phyloP scores from a whole-genome alignment of 371 early-diverging fungal genomes.

The Circinella minor region DNA sequence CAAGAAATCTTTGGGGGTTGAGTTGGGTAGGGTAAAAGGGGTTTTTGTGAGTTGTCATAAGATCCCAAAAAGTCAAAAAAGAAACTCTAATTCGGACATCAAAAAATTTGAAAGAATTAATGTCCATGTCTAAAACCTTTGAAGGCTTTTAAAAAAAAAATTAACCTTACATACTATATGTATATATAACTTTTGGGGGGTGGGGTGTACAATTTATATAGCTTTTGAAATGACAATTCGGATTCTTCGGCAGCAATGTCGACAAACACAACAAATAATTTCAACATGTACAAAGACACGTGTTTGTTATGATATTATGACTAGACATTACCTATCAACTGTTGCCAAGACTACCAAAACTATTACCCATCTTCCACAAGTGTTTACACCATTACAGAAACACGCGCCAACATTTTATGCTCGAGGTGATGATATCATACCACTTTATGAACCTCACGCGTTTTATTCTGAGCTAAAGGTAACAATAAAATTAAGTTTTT shows the following conservation, averaged over 20 bases:
- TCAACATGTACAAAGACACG: constrained; percentile 1
- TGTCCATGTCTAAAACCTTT: too few relatives aligned
- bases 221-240: not conserved
- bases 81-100: too few relatives aligned
- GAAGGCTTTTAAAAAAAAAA: too few relatives aligned
- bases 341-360: not conserved
- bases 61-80: too few relatives aligned
- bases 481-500: not conserved
- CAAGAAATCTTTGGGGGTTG: too few relatives aligned
- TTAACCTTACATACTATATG: too few relatives aligned
- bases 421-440: constrained; percentile 39
- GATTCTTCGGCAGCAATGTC: not conserved
- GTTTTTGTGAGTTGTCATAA: too few relatives aligned
- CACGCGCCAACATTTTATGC: constrained; percentile 35
- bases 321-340: not conserved
- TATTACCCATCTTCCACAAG: not conserved
- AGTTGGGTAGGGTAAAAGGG: too few relatives aligned
- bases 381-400: constrained; percentile 19
- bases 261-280: not conserved
- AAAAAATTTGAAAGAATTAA: too few relatives aligned
- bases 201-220: too few relatives aligned
- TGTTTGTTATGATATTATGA: not conserved
- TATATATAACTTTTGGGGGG: too few relatives aligned
- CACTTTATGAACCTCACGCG: constrained; percentile 46
- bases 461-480: constrained; percentile 60